phyloP scores from a whole-genome alignment of 805 yeast species.

The Pichia scutulata region DNA sequence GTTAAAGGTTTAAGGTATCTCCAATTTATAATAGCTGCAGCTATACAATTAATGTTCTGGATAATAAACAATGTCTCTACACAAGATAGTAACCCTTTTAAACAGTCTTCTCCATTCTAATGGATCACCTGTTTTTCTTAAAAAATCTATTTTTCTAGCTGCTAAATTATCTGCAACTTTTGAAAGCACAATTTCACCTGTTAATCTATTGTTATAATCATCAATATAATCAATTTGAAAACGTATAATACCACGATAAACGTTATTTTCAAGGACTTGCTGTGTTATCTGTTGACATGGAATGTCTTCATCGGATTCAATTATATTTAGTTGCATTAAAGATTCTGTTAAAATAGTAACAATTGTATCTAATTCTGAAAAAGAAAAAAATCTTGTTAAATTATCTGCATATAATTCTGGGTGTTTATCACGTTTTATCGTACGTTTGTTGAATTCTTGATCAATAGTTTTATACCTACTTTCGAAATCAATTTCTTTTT shows the following conservation, averaged over 20 bases:
- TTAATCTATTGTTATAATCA: slow-evolving; percentile 35
- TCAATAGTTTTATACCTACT: slow-evolving; percentile 20
- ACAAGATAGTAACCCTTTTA: slow-evolving; percentile 46
- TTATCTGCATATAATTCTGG: slow-evolving; percentile 33
- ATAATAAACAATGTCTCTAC: slow-evolving; percentile 46
- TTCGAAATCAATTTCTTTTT: slow-evolving; percentile 14
- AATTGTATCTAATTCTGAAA: slow-evolving; percentile 35
- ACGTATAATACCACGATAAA: slow-evolving; percentile 27
- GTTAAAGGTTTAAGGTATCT: neutral
- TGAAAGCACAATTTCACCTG: slow-evolving; percentile 40
- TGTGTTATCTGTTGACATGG: slow-evolving; percentile 17
- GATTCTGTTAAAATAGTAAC: slow-evolving; percentile 35
- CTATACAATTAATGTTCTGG: slow-evolving; percentile 4
- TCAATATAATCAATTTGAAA: slow-evolving; percentile 36
- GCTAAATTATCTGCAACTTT: slow-evolving; percentile 31
- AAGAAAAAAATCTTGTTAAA: slow-evolving; percentile 46
- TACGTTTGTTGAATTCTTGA: slow-evolving; percentile 17
- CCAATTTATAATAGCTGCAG: too few species aligned
- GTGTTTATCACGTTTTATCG: slow-evolving; percentile 9
- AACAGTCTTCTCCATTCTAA: slow-evolving; percentile 67
- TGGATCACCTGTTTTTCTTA: slow-evolving; percentile 57
- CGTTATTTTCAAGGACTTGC: slow-evolving; percentile 23
- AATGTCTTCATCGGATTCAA: slow-evolving; percentile 15
- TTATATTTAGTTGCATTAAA: slow-evolving; percentile 35
- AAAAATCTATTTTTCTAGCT: slow-evolving; percentile 45